Evolutionary conservation across 441 rosid species (phyloP).

Genomic region (Arabidopsis hybrid): DNA sequence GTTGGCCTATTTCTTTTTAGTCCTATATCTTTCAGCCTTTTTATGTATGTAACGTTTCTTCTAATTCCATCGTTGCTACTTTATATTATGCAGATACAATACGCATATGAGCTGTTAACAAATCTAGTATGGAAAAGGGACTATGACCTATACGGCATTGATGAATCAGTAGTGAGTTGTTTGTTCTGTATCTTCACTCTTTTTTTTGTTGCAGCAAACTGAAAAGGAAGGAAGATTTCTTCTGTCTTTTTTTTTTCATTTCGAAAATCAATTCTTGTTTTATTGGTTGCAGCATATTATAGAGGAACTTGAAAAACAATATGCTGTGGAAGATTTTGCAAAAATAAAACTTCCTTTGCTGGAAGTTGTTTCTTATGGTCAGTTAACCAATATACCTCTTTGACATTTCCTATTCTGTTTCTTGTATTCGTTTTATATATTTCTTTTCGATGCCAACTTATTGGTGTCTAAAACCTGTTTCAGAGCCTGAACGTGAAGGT

Average conservation of each 20-base stretch:
- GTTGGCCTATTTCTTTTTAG: constrained; percentile 46
- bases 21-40: constrained; percentile 15
- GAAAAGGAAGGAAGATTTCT: constrained; percentile 17
- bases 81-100: constrained; percentile 64
- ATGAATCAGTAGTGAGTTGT: constrained; percentile 79
- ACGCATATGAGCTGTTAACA: constrained; percentile 82
- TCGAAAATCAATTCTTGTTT: constrained; percentile 28
- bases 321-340: constrained; percentile 58
- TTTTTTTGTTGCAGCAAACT: background rate
- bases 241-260: background rate
- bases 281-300: constrained; percentile 63
- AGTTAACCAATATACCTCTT: constrained; percentile 36
- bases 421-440: constrained; percentile 2
- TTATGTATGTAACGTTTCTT: constrained; percentile 4
- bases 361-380: constrained; percentile 62
- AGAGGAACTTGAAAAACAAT: constrained; percentile 55
- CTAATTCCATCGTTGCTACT: constrained; percentile 15
- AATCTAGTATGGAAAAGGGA: constrained; percentile 86
- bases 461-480: constrained; percentile 16
- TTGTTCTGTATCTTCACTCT: constrained; percentile 5
- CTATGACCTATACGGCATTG: constrained; percentile 81
- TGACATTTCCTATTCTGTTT: constrained; percentile 16
- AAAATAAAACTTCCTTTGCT: constrained; percentile 72
- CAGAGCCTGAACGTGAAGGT: constrained; percentile 60
- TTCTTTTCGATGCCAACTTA: constrained; percentile 18